Evolutionary conservation across 2,329 filamentous ascomycete species (phyloP), one percentile per base, ranked within the genome.

Genomic region (Venturia carpophila): DNA sequence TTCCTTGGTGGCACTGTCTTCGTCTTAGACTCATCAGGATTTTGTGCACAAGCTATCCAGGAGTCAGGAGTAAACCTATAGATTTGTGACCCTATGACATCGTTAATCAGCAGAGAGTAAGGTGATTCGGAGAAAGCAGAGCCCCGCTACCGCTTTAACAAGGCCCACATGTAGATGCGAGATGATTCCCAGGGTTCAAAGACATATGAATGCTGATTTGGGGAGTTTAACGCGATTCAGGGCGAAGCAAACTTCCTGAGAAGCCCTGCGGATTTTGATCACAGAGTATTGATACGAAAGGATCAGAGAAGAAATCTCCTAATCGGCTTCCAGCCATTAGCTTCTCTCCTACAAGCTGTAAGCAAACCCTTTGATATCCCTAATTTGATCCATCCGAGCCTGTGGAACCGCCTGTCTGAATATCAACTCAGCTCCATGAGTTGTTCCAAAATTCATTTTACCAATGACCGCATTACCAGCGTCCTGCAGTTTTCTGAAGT

Each of bases 391-490:
- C 24, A 52, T 52, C 21, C 47, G n/a, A 11, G 47, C 24, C 21
- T 52, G 47, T 11, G 9, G 11, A 17, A 52, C 21, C 9, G 5
- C 47, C 21, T 30, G 47, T 11, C 47, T 52, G 6, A 52, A 52
- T 15, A 52, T 27, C n/a, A 27, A 11, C n/a, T 52, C 47, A 27
- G 47, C 47, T 15, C 7, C 47, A 27, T 52, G 47, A 24, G 13
- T 13, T 2, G 69, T 58, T 2, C 71, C 72, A 30, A 72, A 15
- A 65, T 70, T 71, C 10, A 73, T 67, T 43, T 70, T 66, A 24
- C 68, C 70, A 34, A 65, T 67, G 10, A 68, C 70, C 49, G 67
- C 47, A 24, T 72, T 71, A 6, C 71, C 71, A 30, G 72, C 71
- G 27, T 63, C 64, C 1, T 65, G 62, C 42, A 73, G 64, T 63